phyloP scores from a whole-genome alignment of 768 basidiomycete species.

The Rhodocollybia butyracea region DNA sequence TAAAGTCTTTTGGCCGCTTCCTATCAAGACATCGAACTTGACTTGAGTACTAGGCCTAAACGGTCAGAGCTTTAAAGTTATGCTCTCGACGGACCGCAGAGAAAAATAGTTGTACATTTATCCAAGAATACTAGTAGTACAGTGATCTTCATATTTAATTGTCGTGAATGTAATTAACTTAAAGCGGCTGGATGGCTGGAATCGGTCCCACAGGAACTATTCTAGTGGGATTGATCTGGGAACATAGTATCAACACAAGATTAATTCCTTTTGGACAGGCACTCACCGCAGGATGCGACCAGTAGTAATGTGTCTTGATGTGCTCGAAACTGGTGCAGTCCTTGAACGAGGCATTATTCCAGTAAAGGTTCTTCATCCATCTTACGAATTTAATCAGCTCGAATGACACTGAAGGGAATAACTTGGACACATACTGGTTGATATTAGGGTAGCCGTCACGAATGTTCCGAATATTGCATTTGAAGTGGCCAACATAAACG shows the following conservation, averaged over 20 bases:
- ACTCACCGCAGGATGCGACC: constrained; percentile 50
- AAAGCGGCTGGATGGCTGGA: constrained; percentile 65
- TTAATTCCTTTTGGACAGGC: background rate
- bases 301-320: constrained; percentile 76
- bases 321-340: constrained; percentile 87
- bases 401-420: background rate
- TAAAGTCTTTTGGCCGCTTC: too few relatives aligned
- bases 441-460: constrained; percentile 86
- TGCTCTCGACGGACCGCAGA: too few relatives aligned
- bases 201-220: constrained; percentile 76
- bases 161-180: too few relatives aligned
- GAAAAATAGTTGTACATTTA: too few relatives aligned
- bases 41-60: too few relatives aligned
- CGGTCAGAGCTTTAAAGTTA: too few relatives aligned
- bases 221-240: constrained; percentile 73
- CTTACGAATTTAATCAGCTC: constrained; percentile 25
- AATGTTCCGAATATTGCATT: constrained; percentile 85
- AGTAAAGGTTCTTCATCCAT: constrained; percentile 88
- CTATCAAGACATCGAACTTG: too few relatives aligned
- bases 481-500: constrained; percentile 91
- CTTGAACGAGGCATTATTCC: constrained; percentile 86
- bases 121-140: too few relatives aligned
- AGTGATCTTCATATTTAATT: too few relatives aligned
- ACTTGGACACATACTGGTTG: constrained; percentile 44
- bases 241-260: background rate